Evolutionary conservation across 352 stramenopile species (phyloP), one percentile per base, ranked within the genome.

Genomic region (Phytophthora europaea): DNA sequence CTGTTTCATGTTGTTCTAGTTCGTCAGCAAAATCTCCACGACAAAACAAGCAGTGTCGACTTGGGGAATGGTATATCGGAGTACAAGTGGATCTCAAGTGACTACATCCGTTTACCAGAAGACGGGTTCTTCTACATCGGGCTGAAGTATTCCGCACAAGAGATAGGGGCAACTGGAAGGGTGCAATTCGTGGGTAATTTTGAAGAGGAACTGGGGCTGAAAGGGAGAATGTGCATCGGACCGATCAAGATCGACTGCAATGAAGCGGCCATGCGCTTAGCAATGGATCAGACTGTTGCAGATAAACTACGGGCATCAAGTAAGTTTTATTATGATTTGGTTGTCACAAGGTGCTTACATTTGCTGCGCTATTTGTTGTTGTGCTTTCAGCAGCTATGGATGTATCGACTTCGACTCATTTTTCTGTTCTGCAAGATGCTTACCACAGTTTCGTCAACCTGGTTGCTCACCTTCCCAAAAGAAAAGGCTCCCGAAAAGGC

Each of bases 71-170:
- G 4, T 22, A 55, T 34, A 53, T 65, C 40, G 33, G 73, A 75
- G 16, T 80, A 77, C 65, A 92, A 88, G 43, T 82, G 75, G 64
- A 82, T 93, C 40, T 79, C 79, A 28, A 89, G 75, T 45, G 82
- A 91, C 48, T 92, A 91, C 71, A 95, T 94, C 34, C 79, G 77
- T 16, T 80, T 89, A 28, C 76, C 73, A 0, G 76, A 80, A 60
- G 87, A 95, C 56, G 86, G 88, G 10, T 95, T 90, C 53, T 70
- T 94, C 15, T 95, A 94, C 65, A 23, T 92, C 45, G 88, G 88
- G 5, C 51, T 94, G 40, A 91, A 85, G 54, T 94, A 93, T 69
- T 69, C 71, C 38, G 54, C 61, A 3, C 45, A 60, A 20, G 73
- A 77, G 18, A 59, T 68, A 36, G 43, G 13, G 31, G 38, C 52